A percentile compares a stretch with the other conserved stretches of the same genome.
Evolutionary conservation across 345 rosid genomes (phyloP).

Genomic region (Arabidopsis arenosa): DNA sequence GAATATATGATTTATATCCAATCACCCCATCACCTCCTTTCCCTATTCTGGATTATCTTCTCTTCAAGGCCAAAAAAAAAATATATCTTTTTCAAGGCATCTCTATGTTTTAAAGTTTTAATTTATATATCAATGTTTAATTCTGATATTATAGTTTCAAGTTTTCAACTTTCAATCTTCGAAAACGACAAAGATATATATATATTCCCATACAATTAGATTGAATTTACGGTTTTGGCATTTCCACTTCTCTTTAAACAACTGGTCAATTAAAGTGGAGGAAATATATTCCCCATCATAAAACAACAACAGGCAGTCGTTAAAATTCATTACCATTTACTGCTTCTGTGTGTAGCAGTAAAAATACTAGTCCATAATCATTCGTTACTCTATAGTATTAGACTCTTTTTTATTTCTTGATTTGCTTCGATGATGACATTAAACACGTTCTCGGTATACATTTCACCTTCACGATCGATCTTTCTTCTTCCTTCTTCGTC

Average conservation of each 20-base stretch:
- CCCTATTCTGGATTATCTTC: slow-evolving; percentile 1
- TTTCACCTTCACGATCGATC: slow-evolving; percentile 57
- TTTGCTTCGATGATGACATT: slow-evolving; percentile 52
- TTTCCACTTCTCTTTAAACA: slow-evolving; percentile 1
- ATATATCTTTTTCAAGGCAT: neutral
- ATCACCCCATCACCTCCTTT: slow-evolving; percentile 16
- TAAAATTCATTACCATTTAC: slow-evolving; percentile 11
- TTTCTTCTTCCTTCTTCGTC: slow-evolving; percentile 42
- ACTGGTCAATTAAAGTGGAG: slow-evolving; percentile 1
- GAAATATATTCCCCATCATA: slow-evolving; percentile 5
- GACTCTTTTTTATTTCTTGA: slow-evolving; percentile 25
- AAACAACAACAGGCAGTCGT: slow-evolving; percentile 5
- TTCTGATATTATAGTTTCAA: neutral
- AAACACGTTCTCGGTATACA: slow-evolving; percentile 67
- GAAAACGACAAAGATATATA: neutral
- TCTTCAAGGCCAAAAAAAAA: too few species aligned
- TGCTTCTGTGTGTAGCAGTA: neutral
- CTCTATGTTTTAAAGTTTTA: neutral
- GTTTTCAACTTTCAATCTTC: neutral
- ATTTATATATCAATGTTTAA: too few species aligned
- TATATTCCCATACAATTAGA: neutral
- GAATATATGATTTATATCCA: slow-evolving; percentile 24
- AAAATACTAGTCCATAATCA: neutral
- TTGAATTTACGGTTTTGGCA: neutral
- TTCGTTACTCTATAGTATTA: neutral